Conservation (phyloP, 2,329 filamentous ascomycete species). For the Diaporthe sp. region DNA sequence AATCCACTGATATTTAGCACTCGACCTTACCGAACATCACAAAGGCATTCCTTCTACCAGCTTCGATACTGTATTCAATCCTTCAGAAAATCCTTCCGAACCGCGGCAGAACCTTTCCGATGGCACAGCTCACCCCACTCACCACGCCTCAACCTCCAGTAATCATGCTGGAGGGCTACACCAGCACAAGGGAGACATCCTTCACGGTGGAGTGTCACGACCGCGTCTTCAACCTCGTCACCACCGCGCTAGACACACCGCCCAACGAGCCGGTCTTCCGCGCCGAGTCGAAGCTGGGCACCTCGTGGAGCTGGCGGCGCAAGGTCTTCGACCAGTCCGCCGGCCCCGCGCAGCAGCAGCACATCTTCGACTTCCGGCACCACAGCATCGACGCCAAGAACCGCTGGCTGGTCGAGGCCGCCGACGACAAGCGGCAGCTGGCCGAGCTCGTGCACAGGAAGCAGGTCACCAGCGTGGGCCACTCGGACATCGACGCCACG, state of each 20-base stretch:
- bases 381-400: slow-evolving; percentile 42
- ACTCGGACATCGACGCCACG: slow-evolving; percentile 38
- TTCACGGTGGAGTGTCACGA: slow-evolving; percentile 11
- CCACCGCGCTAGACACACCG: background rate
- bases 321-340: slow-evolving; percentile 36
- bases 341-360: slow-evolving; percentile 1
- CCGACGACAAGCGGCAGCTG: slow-evolving; percentile 34
- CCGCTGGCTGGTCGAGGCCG: slow-evolving; percentile 40
- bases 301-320: slow-evolving; percentile 43
- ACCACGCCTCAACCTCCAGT: background rate
- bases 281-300: slow-evolving; percentile 36
- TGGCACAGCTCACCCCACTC: background rate
- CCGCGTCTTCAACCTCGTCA: background rate
- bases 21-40: background rate
- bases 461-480: slow-evolving; percentile 33
- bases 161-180: background rate
- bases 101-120: background rate
- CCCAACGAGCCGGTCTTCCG: slow-evolving; percentile 36
- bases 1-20: slow-evolving; percentile 1
- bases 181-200: background rate
- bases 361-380: slow-evolving; percentile 43
- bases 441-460: slow-evolving; percentile 39
- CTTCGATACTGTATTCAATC: background rate
- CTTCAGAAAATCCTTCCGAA: background rate
- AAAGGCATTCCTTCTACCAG: background rate